Base-by-base conservation (phyloP, 768 basidiomycete species). In the Suillus spraguei region DNA sequence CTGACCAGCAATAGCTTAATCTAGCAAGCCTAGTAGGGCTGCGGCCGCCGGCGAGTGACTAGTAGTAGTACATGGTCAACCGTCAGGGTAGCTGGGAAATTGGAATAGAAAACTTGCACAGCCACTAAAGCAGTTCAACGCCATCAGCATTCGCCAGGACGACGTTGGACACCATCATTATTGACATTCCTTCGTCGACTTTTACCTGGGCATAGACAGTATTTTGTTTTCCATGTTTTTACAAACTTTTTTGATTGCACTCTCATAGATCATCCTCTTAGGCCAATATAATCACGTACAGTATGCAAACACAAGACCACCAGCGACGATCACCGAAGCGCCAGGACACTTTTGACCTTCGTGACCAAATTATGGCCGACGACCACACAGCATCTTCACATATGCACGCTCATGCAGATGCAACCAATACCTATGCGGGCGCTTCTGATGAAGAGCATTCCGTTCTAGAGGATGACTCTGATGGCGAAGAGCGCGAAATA, bases 381-480 rank as follows among this genome's bases (percentile, higher is more conserved):
- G 82, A 88, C 64, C 85, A 75, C 74, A 79, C 46, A 81, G 79
- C 61, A 67, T 67, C 76, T 65, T 70, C 82, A 64, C 70, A 83
- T 72, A 71, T 79, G 62, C 81, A 83, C n/a, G 78, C 79, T 11
- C 83, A 83, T 54, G 77, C 77, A 32, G 83, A 85, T 58, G 80
- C 80, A 24, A 74, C 79, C 16, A 81, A 83, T 68, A 72, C 71
- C 22, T 74, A 70, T 32, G 67, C 64, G 24, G 71, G 67, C 63
- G 81, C 83, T 59, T 90, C 87, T 54, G 92, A 92, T 68, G 90
- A 92, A 60, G 83, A 86, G 65, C 91, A 93, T 66, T 94, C 92
- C 0, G 86, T 94, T 61, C 83, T 94, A 39, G 94, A 95, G 70
- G 92, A 93, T 72, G 91, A 91, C 72, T 92, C 90, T 6, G 90